Percentiles rank a stretch among this genome's conserved stretches.
Evolutionary conservation across 176 grass and related monocot species (phyloP).

Genomic region (Zoysia pacifica): DNA sequence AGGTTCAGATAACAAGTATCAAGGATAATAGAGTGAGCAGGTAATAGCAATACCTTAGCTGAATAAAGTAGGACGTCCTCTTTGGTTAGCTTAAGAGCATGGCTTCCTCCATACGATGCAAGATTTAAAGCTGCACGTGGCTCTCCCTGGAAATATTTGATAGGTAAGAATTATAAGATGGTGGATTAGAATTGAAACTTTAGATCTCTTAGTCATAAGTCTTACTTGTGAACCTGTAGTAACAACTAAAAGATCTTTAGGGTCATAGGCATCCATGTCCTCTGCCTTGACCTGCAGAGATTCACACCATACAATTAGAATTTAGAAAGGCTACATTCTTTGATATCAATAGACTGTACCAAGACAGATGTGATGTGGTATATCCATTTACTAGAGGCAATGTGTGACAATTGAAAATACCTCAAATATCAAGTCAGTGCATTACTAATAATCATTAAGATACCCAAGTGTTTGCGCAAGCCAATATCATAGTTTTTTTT

Average conservation of each 20-base stretch:
- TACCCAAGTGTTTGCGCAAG: not conserved
- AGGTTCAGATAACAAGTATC: constrained; percentile 11
- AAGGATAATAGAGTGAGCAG: constrained; percentile 10
- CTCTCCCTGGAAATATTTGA: constrained; percentile 74
- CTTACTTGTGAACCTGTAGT: constrained; percentile 99
- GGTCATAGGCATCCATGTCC: constrained; percentile 92
- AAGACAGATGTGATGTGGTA: constrained; percentile 6
- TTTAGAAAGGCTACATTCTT: constrained; percentile 40
- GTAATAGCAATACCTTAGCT: constrained; percentile 70
- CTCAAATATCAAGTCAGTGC: constrained; percentile 29
- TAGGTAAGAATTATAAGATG: constrained; percentile 38
- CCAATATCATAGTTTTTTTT: not conserved
- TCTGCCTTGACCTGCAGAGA: constrained; percentile 84
- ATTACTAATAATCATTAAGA: constrained; percentile 22
- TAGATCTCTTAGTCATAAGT: constrained; percentile 34
- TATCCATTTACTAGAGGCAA: not conserved
- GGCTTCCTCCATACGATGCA: constrained; percentile 92
- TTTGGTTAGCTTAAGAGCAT: constrained; percentile 86
- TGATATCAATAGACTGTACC: constrained; percentile 23
- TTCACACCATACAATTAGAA: constrained; percentile 33
- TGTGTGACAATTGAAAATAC: constrained; percentile 18
- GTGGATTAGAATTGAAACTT: constrained; percentile 18
- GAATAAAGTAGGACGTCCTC: constrained; percentile 95
- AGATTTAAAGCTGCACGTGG: constrained; percentile 95
- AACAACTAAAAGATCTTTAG: constrained; percentile 92